These are phyloP conservation scores for Curvularia sp. DNA, from an alignment of 2,329 filamentous ascomycete species.

Conservation along the genomic window DNA sequence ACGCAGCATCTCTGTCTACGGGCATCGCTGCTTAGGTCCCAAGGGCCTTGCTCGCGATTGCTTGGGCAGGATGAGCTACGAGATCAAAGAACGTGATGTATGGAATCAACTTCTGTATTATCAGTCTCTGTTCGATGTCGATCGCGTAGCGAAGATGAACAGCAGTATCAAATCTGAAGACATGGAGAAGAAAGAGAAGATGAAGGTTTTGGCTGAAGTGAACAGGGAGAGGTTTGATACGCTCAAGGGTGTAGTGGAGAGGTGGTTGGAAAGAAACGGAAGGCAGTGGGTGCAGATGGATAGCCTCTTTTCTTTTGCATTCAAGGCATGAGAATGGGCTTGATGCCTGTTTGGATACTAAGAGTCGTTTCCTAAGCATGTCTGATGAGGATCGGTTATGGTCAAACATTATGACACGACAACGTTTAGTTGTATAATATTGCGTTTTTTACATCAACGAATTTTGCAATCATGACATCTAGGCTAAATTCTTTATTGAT, in stretches of 20 bases:
- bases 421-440: slow-evolving; percentile 10
- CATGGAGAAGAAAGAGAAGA: slow-evolving; percentile 59
- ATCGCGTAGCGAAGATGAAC: slow-evolving; percentile 69
- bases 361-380: neutral
- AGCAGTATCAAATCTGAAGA: slow-evolving; percentile 63
- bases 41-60: slow-evolving; percentile 85
- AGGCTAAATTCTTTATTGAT: slow-evolving; percentile 6
- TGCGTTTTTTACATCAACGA: slow-evolving; percentile 7
- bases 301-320: slow-evolving; percentile 73
- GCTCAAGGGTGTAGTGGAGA: slow-evolving; percentile 77
- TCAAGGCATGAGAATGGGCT: slow-evolving; percentile 32
- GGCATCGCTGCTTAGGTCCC: slow-evolving; percentile 85
- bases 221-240: slow-evolving; percentile 82
- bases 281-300: slow-evolving; percentile 95
- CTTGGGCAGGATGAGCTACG: slow-evolving; percentile 84
- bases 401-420: slow-evolving; percentile 1
- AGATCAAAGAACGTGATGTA: slow-evolving; percentile 84
- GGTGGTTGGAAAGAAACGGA: slow-evolving; percentile 87
- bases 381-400: neutral
- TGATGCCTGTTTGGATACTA: slow-evolving; percentile 6
- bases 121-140: slow-evolving; percentile 83
- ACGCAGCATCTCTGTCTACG: slow-evolving; percentile 91
- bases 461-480: slow-evolving; percentile 7
- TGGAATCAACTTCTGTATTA: slow-evolving; percentile 97
- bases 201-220: slow-evolving; percentile 74